These are phyloP conservation scores for Trichoderma hamatum DNA, from an alignment of 2,329 filamentous ascomycete species.

Conservation along the genomic window DNA sequence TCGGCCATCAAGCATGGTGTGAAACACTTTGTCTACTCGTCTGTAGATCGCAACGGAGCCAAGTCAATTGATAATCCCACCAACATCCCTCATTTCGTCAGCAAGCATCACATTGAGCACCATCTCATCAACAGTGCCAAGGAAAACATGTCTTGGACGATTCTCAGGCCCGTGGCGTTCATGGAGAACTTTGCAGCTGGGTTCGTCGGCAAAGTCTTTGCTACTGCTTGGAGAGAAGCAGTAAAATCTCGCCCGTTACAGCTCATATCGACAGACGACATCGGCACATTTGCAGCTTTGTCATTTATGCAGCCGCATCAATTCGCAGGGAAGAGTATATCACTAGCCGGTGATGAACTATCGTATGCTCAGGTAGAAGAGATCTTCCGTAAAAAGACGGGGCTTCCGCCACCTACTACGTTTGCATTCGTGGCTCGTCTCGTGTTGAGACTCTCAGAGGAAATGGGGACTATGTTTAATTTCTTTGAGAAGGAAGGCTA, in stretches of 20 bases:
- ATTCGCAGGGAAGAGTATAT: not conserved
- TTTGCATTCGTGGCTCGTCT: not conserved
- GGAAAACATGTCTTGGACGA: not conserved
- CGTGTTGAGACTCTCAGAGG: not conserved
- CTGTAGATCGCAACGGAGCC: not conserved
- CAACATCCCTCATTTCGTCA: not conserved
- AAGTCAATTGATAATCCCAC: not conserved
- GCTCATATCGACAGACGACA: not conserved
- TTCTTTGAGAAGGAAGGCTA: not conserved
- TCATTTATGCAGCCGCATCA: not conserved
- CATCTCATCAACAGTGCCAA: not conserved
- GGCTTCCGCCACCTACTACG: not conserved
- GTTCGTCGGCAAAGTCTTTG: not conserved
- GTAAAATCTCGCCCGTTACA: not conserved
- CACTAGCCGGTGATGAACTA: not conserved
- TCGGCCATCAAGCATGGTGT: not conserved
- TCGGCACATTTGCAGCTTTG: not conserved
- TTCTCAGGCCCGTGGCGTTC: not conserved
- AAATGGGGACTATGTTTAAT: not conserved
- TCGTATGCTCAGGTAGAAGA: not conserved
- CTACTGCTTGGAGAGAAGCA: not conserved
- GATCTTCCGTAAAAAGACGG: not conserved
- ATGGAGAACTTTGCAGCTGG: not conserved
- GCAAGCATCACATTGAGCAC: not conserved
- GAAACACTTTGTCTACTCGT: not conserved